Evolutionary conservation across 495 filamentous ascomycete species (phyloP).

Genomic region (Penicillium verhagenii): DNA sequence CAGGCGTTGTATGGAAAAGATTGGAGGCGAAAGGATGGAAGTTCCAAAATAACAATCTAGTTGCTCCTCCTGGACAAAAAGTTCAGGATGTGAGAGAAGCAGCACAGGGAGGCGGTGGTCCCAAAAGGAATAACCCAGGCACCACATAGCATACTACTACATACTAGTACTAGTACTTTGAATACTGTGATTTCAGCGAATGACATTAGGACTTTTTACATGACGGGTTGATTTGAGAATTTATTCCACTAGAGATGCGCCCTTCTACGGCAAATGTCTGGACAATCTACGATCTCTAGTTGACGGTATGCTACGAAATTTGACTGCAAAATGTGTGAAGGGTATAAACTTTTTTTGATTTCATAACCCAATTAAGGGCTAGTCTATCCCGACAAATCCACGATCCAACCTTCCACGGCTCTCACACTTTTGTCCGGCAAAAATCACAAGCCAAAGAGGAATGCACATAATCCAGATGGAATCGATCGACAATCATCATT

Average conservation of each 20-base stretch:
- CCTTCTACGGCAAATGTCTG: background rate
- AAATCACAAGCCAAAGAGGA: conserved; percentile 14
- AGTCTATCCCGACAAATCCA: conserved; percentile 24
- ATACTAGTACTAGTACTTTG: too few relatives aligned
- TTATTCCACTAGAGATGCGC: background rate
- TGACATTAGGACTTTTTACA: too few relatives aligned
- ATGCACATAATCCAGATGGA: conserved; percentile 9
- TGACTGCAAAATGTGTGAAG: conserved; percentile 3
- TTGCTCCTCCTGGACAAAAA: conserved; percentile 39
- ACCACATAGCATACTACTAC: background rate
- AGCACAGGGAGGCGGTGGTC: conserved; percentile 17
- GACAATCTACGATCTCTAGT: background rate
- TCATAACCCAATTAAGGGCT: conserved; percentile 22
- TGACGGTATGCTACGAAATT: too few relatives aligned
- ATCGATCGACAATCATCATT: conserved; percentile 18
- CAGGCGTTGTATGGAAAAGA: conserved; percentile 61
- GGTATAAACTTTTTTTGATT: conserved; percentile 35
- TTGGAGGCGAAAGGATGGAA: conserved; percentile 65
- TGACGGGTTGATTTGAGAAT: too few relatives aligned
- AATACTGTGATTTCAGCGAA: background rate
- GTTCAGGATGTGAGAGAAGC: background rate
- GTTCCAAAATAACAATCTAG: conserved; percentile 50
- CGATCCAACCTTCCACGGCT: conserved; percentile 16
- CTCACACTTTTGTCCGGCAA: conserved; percentile 8
- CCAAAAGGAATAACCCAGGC: conserved; percentile 20